Percentiles rank a stretch among this genome's conserved stretches.
Evolutionary conservation across 768 basidiomycete genomes (phyloP).

Genomic region (Serendipita indica): DNA sequence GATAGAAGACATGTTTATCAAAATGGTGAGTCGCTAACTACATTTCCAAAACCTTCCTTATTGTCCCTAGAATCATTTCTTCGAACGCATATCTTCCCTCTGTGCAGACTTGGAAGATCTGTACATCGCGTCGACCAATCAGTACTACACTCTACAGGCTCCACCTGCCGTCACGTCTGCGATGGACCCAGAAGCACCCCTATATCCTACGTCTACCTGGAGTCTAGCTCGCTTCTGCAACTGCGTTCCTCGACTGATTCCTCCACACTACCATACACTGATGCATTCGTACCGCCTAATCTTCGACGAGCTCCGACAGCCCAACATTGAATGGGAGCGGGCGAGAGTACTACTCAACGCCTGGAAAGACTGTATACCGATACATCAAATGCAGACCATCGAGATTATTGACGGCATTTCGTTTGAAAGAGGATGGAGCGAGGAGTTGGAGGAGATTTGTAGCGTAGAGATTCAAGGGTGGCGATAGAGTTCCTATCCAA

Average conservation of each 20-base stretch:
- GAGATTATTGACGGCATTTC: background rate
- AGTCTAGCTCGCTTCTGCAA: background rate
- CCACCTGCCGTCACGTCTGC: background rate
- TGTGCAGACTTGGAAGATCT: background rate
- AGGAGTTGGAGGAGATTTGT: conserved; percentile 1
- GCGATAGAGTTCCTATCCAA: no score
- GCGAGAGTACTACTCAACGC: background rate
- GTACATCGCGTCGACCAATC: background rate
- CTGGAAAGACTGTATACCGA: background rate
- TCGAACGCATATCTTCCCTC: background rate
- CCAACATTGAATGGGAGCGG: background rate
- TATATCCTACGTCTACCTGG: background rate
- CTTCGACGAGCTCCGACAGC: background rate
- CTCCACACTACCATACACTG: background rate
- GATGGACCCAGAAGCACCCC: background rate
- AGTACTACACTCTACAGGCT: background rate
- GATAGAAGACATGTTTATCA: background rate
- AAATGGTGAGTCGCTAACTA: background rate
- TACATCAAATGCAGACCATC: background rate
- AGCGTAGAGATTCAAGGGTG: background rate
- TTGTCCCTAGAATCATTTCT: background rate
- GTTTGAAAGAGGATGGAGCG: background rate
- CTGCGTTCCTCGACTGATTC: background rate
- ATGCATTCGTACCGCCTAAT: background rate
- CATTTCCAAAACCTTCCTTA: background rate